These are phyloP conservation scores for Trichosporon sp. DNA, from an alignment of 1,284 basidiomycete species.

Conservation along the genomic window DNA sequence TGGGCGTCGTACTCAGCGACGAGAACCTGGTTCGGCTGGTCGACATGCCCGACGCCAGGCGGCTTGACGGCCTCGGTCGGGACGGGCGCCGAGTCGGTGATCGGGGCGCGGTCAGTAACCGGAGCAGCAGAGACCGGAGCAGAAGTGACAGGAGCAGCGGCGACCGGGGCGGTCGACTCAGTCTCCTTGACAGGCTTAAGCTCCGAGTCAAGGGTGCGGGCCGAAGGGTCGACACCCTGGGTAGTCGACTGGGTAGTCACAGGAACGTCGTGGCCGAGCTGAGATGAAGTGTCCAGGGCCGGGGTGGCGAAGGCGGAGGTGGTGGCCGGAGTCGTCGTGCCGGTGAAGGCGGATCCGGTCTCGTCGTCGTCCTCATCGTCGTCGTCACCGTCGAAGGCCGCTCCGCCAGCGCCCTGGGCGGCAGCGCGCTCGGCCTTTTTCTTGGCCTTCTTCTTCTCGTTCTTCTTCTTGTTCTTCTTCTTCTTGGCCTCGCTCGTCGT, in stretches of 20 bases:
- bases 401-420: neutral
- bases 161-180: neutral
- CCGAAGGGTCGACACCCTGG: neutral
- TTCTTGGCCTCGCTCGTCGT: constrained; percentile 8
- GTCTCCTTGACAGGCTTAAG: neutral
- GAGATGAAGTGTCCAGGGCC: neutral
- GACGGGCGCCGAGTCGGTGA: neutral
- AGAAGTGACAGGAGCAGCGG: neutral
- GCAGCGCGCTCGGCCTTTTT: constrained; percentile 6
- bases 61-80: neutral
- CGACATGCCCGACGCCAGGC: neutral
- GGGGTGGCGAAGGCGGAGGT: constrained; percentile 8
- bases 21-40: neutral
- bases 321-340: neutral
- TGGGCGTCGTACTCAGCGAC: neutral
- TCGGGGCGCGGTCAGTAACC: neutral
- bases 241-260: neutral
- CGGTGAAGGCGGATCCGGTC: neutral
- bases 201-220: neutral
- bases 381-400: neutral
- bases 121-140: neutral
- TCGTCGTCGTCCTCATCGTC: constrained; percentile 6
- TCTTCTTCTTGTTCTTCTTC: constrained; percentile 11
- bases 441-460: constrained; percentile 14
- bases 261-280: constrained; percentile 5